Conservation (phyloP, 1,139 yeast genomes). For the Diutina catenulata region DNA sequence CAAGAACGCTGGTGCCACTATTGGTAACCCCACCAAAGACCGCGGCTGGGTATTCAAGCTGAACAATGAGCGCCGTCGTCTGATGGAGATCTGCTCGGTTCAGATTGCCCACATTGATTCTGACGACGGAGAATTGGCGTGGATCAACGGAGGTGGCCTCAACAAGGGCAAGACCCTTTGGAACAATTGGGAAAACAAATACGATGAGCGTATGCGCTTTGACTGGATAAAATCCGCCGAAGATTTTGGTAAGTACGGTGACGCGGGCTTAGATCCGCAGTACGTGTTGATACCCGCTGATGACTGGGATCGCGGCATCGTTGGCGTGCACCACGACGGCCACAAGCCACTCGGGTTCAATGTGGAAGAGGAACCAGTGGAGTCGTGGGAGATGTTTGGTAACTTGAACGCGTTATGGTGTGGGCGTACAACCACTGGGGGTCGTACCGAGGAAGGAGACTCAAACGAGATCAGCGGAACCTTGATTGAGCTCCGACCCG, state of each 20-base stretch:
- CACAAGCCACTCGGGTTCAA: background rate
- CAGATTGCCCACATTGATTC: constrained; percentile 9
- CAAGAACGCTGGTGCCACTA: constrained; percentile 9
- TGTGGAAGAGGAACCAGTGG: background rate
- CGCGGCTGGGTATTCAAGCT: background rate
- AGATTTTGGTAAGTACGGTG: background rate
- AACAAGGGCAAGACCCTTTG: constrained; percentile 7
- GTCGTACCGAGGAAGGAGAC: too few relatives aligned
- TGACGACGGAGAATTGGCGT: constrained; percentile 7
- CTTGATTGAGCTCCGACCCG: too few relatives aligned
- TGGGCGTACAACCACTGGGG: background rate
- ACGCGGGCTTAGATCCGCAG: background rate
- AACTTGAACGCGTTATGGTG: background rate
- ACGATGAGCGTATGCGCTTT: background rate
- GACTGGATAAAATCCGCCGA: background rate
- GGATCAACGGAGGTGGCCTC: constrained; percentile 9
- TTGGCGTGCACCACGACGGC: background rate
- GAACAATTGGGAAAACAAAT: constrained; percentile 8
- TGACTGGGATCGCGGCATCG: background rate
- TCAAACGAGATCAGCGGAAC: too few relatives aligned
- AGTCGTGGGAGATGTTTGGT: background rate
- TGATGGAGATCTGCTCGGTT: constrained; percentile 7
- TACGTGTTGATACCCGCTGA: background rate
- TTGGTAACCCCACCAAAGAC: constrained; percentile 7
- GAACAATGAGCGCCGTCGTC: constrained; percentile 5